Base-by-base conservation (phyloP, 192 early-diverging fungal genomes). In the Backusella tuberculispora region DNA sequence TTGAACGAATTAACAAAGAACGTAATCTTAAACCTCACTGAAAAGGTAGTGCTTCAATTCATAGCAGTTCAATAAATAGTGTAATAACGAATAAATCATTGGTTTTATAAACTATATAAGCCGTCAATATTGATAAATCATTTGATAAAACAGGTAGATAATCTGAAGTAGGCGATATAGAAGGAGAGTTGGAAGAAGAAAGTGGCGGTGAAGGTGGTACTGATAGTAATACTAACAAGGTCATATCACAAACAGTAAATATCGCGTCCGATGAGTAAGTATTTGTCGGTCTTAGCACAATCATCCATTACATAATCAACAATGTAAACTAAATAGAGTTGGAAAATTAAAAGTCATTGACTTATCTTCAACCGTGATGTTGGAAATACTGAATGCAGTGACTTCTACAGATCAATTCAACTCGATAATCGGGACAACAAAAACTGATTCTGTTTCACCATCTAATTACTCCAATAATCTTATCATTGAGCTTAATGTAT, bases 31-130 rank as follows among this genome's bases (percentile, higher is more conserved):
- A 48, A n/a, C 12, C 47, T 48, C n/a, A n/a, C 47, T 4, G 47
- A 48, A 48, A 4, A 48, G 47, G 13, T 48, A 17, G 63, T 65
- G 63, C 63, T 7, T 65, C 63, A 65, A 65, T 29, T 37, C 24
- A 65, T 65, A 65, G 63, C 34, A 65, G 63, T 17, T 29, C 63
- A 65, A 65, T 29, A n/a, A n/a, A n/a, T n/a, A n/a, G n/a, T n/a
- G n/a, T n/a, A n/a, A n/a, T n/a, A n/a, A n/a, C n/a, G n/a, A n/a
- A n/a, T n/a, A n/a, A n/a, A n/a, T 65, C 63, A 65, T 65, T 65
- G 13, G 40, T 37, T 65, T 37, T 37, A 65, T 65, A n/a, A 48
- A 48, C 47, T 48, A 48, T n/a, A 17, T 48, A 48, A n/a, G 47
- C n/a, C n/a, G n/a, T 17, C 13, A 48, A 48, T n/a, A 17, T 48